Conservation (phyloP, 73 alveolate species). For the Symbiodinium pilosum region DNA sequence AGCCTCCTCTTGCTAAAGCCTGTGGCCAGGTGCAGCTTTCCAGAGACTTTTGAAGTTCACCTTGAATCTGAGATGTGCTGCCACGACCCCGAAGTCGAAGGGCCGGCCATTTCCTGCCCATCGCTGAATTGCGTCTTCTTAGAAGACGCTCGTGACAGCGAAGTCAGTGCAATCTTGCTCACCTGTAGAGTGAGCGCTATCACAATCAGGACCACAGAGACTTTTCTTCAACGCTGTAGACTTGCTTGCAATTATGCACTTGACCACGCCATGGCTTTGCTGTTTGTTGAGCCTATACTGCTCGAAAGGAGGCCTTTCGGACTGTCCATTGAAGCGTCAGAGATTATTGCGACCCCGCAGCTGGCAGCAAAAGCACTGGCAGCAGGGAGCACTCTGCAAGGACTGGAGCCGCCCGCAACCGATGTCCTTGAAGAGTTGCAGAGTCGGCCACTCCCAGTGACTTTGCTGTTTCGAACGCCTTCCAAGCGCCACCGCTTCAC, state of each 20-base stretch:
- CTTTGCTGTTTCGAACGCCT: background rate
- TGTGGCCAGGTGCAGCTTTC: background rate
- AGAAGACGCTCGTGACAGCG: background rate
- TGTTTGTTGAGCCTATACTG: constrained; percentile 33
- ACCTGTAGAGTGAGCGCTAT: background rate
- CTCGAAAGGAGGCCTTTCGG: constrained; percentile 59
- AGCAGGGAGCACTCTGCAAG: background rate
- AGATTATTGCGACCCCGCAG: background rate
- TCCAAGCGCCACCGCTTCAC: background rate
- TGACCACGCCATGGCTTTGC: background rate
- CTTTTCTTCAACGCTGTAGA: constrained; percentile 27
- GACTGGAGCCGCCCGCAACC: constrained; percentile 52
- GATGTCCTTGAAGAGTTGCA: background rate
- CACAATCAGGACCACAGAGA: constrained; percentile 25
- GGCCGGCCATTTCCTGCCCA: background rate
- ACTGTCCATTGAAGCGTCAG: background rate
- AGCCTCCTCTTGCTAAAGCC: background rate
- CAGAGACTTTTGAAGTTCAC: background rate
- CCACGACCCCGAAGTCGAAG: background rate
- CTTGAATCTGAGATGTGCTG: background rate
- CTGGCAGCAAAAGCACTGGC: background rate
- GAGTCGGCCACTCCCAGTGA: constrained; percentile 21
- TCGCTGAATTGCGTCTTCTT: background rate
- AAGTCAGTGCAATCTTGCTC: background rate
- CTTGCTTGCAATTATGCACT: background rate